Percentiles rank a stretch among this genome's conserved stretches.
These are phyloP conservation scores for Avicennia marina DNA, from an alignment of 257 asterid genomes.

Conservation along the genomic window DNA sequence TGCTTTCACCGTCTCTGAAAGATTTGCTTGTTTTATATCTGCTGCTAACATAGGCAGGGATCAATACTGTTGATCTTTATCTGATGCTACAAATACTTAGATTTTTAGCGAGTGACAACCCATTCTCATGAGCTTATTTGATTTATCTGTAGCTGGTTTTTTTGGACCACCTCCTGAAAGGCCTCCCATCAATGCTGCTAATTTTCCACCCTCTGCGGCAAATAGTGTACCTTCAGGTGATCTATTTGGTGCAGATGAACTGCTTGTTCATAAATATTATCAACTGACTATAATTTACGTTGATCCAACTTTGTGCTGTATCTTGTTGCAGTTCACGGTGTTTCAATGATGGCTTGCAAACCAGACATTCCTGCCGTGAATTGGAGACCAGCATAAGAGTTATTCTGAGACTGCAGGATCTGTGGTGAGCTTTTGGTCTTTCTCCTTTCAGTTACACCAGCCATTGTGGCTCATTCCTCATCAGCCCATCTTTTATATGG, in stretches of 20 bases:
- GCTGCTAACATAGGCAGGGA: slow-evolving; percentile 15
- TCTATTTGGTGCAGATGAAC: slow-evolving; percentile 13
- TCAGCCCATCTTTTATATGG: slow-evolving; percentile 10
- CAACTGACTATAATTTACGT: slow-evolving; percentile 5
- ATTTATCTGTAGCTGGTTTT: slow-evolving; percentile 27
- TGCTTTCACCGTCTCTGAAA: no score
- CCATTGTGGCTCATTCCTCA: slow-evolving; percentile 6
- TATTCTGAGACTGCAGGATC: slow-evolving; percentile 9
- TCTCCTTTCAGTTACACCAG: neutral
- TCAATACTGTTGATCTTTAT: slow-evolving; percentile 11
- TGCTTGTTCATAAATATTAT: slow-evolving; percentile 7
- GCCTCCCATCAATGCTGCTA: slow-evolving; percentile 24
- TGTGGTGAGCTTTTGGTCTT: slow-evolving; percentile 31
- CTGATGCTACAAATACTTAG: slow-evolving; percentile 2
- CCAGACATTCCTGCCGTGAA: slow-evolving; percentile 36
- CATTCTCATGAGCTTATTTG: slow-evolving; percentile 12
- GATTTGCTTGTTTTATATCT: no score
- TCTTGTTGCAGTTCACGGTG: slow-evolving; percentile 39
- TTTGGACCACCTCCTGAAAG: slow-evolving; percentile 38
- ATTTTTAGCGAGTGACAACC: neutral
- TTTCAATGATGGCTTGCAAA: slow-evolving; percentile 32
- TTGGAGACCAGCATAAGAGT: slow-evolving; percentile 42
- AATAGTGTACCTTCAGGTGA: slow-evolving; percentile 39
- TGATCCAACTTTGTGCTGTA: slow-evolving; percentile 22
- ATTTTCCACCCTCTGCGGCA: slow-evolving; percentile 31